Base-by-base conservation (phyloP, 192 early-diverging fungal genomes). In the Funneliformis mosseae region DNA sequence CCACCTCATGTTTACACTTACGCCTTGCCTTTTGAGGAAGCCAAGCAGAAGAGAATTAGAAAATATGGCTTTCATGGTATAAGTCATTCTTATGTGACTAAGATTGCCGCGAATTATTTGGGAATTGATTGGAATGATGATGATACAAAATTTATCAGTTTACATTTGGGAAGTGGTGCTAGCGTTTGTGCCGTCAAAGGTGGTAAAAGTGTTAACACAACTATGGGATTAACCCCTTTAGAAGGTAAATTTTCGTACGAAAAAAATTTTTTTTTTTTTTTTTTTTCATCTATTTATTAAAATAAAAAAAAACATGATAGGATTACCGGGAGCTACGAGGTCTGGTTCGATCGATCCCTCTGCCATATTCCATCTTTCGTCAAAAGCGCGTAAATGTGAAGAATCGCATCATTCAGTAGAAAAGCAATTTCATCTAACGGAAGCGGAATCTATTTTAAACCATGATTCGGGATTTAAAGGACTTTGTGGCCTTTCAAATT, bases 311-410 rank as follows among this genome's bases (percentile, higher is more conserved):
- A n/a, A n/a, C n/a, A n/a, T n/a, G 10, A 46, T 12, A 76, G 75
- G 81, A 12, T 43, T 82, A 18, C 81, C 81, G 3, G 81, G 81
- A 8, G 84, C 74, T 33, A 86, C 86, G 8, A 84, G 86, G 18
- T 74, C 78, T 33, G 86, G 86, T 18, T 83, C 84, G 39, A 82
- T 87, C 60, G 86, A 87, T 73, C 85, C 86, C 0, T 73, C 67
- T 39, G 83, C 81, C 14, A 74, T 83, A 21, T 86, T 80, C 74
- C 86, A 87, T 38, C 72, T 87, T 76, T 43, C 80, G 11, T 33
- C 71, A n/a, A 39, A 33, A 67, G 64, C 64, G 27, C 23, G 33
- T 5, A 33, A 12, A 11, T n/a, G 64, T 33, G 64, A 33, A 14
- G 64, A 67, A 67, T 67, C 64, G 10, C 64, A 38, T 27, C 25